Base-by-base conservation (phyloP, 164 flowering plant species). In the Santalum album region DNA sequence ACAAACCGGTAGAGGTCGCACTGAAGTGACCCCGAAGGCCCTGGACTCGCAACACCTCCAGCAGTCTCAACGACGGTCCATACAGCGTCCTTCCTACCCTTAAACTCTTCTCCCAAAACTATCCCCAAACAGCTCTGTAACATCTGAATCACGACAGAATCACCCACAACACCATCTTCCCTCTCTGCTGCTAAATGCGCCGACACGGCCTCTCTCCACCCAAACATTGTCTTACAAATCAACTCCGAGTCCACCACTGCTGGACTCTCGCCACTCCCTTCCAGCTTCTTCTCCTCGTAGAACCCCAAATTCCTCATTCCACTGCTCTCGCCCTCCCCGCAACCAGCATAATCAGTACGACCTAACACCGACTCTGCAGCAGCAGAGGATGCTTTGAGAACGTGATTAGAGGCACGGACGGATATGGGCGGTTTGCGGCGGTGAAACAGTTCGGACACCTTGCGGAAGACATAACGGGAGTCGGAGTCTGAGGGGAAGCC, bases 11-110 rank as follows among this genome's bases (percentile, higher is more conserved):
- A 91, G 65, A 91, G 65, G 52, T 91, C 92, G 51, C 99, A 89
- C 55, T 92, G 99, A 29, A 92, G 86, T 29, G 95, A 59, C 3
- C 99, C 97, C 0, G 96, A 89, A 12, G 97, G 95, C 10, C 88
- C 99, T 0, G 99, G 99, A 67, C 96, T 86, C 0, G 97, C 96
- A 61, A 92, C 87, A n/a, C 99, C 97, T 15, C 99, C 99, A 29
- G 99, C 88, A 45, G 96, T 92, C 78, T 92, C 99, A 54, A 89
- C 65, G 40, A 89, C 61, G 50, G 71, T 79, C 72, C 81, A 67
- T 45, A 63, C 68, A 11, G 56, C 62, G 32, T 25, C 54, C 53
- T 53, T 63, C 18, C 52, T 52, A 26, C 43, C 57, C 16, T 35
- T 34, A 38, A 49, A 54, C 35, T 47, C 71, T 36, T 53, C 60